Evolutionary conservation across 2,329 filamentous ascomycete genomes (phyloP).

Genomic region (Corynespora cassiicola): DNA sequence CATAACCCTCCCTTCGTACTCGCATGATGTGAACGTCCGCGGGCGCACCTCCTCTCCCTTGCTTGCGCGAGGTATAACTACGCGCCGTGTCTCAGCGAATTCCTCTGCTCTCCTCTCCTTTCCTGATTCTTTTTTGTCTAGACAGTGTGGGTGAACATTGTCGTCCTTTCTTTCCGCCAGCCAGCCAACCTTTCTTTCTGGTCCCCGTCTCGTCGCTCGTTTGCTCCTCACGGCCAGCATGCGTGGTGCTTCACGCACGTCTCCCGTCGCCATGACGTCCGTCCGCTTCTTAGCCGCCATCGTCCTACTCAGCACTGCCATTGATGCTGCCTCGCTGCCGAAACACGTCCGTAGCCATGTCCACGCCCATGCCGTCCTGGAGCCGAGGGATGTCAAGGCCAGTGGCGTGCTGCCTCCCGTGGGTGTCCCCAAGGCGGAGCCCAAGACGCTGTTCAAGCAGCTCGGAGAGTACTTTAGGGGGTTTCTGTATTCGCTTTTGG

Average conservation of each 20-base stretch:
- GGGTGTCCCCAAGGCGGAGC: constrained; percentile 7
- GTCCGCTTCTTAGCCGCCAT: constrained; percentile 6
- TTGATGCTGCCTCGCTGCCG: constrained; percentile 2
- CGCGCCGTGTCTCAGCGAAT: not conserved
- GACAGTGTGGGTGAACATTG: constrained; percentile 4
- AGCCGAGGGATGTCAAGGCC: constrained; percentile 1
- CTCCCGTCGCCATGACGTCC: constrained; percentile 5
- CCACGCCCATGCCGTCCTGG: constrained; percentile 1
- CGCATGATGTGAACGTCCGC: not conserved
- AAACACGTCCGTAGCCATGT: not conserved
- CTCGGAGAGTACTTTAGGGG: constrained; percentile 9
- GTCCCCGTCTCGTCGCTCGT: constrained; percentile 3
- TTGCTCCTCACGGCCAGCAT: no score
- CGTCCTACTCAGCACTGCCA: constrained; percentile 5
- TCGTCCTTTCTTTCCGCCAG: constrained; percentile 7
- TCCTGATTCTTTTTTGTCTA: not conserved
- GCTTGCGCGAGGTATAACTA: not conserved
- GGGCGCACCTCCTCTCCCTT: not conserved
- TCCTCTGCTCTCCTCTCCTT: not conserved
- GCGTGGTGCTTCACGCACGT: no score
- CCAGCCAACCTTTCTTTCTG: constrained; percentile 1
- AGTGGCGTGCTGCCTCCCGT: not conserved
- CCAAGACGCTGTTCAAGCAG: constrained; percentile 13
- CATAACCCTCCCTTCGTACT: constrained; percentile 1
- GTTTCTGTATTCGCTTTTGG: constrained; percentile 10